Evolutionary conservation across 2,329 filamentous ascomycete genomes (phyloP).

Genomic region (Colletotrichum somersetense): DNA sequence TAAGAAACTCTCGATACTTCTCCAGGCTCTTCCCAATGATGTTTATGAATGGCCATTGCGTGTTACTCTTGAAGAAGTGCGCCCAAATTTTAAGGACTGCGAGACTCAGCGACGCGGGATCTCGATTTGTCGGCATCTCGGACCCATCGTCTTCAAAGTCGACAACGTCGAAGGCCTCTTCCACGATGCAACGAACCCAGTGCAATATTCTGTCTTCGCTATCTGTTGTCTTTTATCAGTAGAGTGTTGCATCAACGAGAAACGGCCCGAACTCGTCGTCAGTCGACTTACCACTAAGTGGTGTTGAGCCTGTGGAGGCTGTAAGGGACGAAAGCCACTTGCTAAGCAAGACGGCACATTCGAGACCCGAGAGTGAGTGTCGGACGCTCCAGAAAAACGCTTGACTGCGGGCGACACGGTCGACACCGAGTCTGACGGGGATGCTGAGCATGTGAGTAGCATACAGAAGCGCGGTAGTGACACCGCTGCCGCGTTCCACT

Average conservation of each 20-base stretch:
- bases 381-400: slow-evolving; percentile 69
- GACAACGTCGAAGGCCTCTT: slow-evolving; percentile 56
- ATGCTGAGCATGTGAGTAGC: slow-evolving; percentile 68
- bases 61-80: slow-evolving; percentile 61
- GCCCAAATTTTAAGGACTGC: slow-evolving; percentile 60
- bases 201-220: slow-evolving; percentile 60
- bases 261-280: too few species aligned
- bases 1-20: slow-evolving; percentile 49
- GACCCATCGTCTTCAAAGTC: slow-evolving; percentile 55
- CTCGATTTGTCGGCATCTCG: slow-evolving; percentile 36
- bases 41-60: slow-evolving; percentile 62
- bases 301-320: slow-evolving; percentile 39
- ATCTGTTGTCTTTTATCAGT: slow-evolving; percentile 44
- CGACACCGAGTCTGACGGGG: slow-evolving; percentile 66
- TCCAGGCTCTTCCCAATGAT: slow-evolving; percentile 58
- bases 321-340: slow-evolving; percentile 59
- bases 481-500: slow-evolving; percentile 61
- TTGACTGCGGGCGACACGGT: slow-evolving; percentile 66
- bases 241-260: fast-evolving
- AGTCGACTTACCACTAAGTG: slow-evolving; percentile 47
- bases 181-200: slow-evolving; percentile 61
- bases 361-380: slow-evolving; percentile 66
- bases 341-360: slow-evolving; percentile 66
- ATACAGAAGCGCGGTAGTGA: slow-evolving; percentile 64
- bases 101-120: slow-evolving; percentile 51